phyloP scores from a whole-genome alignment of 106 monocot genomes.

The Gastrodia elata region DNA sequence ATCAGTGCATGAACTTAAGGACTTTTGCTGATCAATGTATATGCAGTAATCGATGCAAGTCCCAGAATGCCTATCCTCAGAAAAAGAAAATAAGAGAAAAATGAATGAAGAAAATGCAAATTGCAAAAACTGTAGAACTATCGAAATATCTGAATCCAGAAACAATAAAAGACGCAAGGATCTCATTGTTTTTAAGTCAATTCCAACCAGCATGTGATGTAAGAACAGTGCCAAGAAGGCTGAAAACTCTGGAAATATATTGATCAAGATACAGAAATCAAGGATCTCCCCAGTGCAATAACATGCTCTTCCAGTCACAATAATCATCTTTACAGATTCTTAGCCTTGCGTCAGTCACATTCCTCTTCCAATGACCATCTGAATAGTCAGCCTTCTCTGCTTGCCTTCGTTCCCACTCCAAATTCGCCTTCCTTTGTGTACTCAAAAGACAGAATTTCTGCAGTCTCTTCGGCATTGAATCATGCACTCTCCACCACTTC shows the following conservation, averaged over 20 bases:
- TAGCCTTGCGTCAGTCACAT: conserved; percentile 37
- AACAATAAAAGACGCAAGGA: too few relatives aligned
- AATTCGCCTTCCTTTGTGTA: conserved; percentile 51
- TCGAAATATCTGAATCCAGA: too few relatives aligned
- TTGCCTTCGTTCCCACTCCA: conserved; percentile 74
- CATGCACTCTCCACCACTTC: conserved; percentile 78
- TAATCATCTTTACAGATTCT: conserved; percentile 47
- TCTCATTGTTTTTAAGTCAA: neutral
- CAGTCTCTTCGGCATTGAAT: conserved; percentile 52
- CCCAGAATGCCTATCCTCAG: neutral
- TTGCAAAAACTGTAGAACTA: too few relatives aligned
- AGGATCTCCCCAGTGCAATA: conserved; percentile 69
- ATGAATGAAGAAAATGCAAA: neutral
- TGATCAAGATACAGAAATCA: neutral
- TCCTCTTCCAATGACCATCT: conserved; percentile 63
- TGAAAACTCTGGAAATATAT: neutral
- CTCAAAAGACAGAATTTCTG: conserved; percentile 46
- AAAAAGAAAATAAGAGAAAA: neutral
- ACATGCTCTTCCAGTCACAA: conserved; percentile 67
- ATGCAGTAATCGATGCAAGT: neutral
- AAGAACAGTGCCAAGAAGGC: neutral
- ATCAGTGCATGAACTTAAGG: neutral
- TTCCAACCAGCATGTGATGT: neutral
- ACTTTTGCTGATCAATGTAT: neutral
- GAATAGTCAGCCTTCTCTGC: conserved; percentile 57